These are phyloP conservation scores for Suillus luteus DNA, from an alignment of 768 basidiomycete genomes.

Conservation along the genomic window DNA sequence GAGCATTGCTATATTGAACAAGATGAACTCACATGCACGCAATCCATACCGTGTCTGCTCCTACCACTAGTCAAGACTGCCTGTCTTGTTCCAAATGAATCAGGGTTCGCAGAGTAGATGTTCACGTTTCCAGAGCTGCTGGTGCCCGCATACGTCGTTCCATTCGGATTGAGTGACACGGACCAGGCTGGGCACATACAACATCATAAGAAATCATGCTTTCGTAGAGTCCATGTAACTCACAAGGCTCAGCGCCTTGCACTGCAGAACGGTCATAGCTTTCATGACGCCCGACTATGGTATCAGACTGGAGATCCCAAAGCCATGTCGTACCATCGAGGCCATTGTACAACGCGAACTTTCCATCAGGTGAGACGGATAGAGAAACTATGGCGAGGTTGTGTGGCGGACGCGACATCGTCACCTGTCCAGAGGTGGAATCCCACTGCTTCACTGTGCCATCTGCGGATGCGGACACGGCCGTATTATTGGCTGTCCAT, in stretches of 20 bases:
- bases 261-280: conserved; percentile 65
- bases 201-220: conserved; percentile 8
- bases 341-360: conserved; percentile 72
- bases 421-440: conserved; percentile 62
- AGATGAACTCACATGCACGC: conserved; percentile 57
- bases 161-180: conserved; percentile 76
- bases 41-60: conserved; percentile 76
- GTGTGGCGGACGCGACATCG: conserved; percentile 65
- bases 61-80: conserved; percentile 64
- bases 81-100: conserved; percentile 68
- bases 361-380: conserved; percentile 68
- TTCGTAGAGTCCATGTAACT: conserved; percentile 29
- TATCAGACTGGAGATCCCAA: conserved; percentile 68
- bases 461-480: conserved; percentile 76
- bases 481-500: conserved; percentile 68
- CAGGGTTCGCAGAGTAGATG: conserved; percentile 67
- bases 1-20: not conserved
- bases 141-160: conserved; percentile 72
- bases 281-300: conserved; percentile 65
- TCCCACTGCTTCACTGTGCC: conserved; percentile 78
- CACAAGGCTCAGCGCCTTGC: conserved; percentile 67
- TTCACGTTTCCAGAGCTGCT: conserved; percentile 70
- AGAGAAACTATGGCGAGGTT: conserved; percentile 84
- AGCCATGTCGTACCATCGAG: conserved; percentile 82
- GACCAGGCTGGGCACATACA: conserved; percentile 64